A percentile compares a stretch with the other conserved stretches of the same genome.
These are phyloP conservation scores for Camellia japonica DNA, from an alignment of 148 eudicot species.

Conservation along the genomic window DNA sequence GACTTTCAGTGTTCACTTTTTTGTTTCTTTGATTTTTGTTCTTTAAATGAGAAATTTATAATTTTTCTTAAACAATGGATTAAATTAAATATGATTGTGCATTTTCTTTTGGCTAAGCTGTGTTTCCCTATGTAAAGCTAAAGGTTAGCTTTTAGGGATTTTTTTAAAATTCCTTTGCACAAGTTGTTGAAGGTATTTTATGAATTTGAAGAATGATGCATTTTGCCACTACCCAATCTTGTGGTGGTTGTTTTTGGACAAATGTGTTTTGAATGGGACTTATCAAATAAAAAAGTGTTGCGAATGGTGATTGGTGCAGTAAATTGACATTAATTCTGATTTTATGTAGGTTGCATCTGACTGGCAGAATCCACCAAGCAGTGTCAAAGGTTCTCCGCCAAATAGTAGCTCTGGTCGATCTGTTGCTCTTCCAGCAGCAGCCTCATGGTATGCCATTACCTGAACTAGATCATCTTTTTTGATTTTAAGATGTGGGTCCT, in stretches of 20 bases:
- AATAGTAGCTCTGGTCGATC: constrained; percentile 73
- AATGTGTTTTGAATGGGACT: neutral
- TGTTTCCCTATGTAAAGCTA: neutral
- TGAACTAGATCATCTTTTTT: neutral
- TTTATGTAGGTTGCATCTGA: constrained; percentile 17
- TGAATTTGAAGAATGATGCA: neutral
- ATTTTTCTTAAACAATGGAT: neutral
- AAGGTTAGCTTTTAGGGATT: neutral
- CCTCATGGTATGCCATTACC: constrained; percentile 56
- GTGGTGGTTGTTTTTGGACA: constrained; percentile 9
- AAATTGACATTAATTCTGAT: neutral
- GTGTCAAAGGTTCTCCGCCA: constrained; percentile 55
- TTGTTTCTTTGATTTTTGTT: neutral
- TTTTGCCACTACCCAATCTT: neutral
- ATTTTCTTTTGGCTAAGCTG: neutral
- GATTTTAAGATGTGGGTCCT: neutral
- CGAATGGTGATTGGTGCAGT: constrained; percentile 13
- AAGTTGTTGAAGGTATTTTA: neutral
- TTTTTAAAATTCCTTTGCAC: neutral
- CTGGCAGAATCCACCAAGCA: constrained; percentile 47
- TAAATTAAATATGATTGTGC: neutral
- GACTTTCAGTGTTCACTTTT: constrained; percentile 16
- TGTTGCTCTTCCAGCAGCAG: constrained; percentile 71
- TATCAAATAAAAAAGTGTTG: neutral
- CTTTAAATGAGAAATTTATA: neutral